Base-by-base conservation (phyloP, 129 eudicot species). In the Mikania micrantha region DNA sequence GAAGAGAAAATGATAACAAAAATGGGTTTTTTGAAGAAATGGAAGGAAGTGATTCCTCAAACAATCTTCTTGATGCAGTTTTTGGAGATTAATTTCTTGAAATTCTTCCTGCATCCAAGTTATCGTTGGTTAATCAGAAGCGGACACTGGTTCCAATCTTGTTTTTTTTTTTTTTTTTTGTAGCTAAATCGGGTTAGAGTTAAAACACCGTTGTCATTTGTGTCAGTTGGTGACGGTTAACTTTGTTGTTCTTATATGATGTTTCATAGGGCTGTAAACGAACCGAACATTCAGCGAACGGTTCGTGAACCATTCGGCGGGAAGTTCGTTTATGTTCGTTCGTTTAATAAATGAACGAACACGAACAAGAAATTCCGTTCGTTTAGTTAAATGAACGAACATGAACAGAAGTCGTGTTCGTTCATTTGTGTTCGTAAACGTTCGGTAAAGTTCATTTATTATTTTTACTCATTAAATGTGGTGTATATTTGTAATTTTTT, bases 51-150 rank as follows among this genome's bases (percentile, higher is more conserved):
- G 93, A 75, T 75, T 83, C 95, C 24, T 77, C 90, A 60, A 32
- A 82, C 2, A 85, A 81, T 78, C 90, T 89, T 81, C 79, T 94
- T 67, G 90, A 78, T 71, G 66, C 86, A 3, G 74, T 89, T 60
- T 93, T 88, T 79, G 87, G 71, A 61, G 84, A 81, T 47, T 78
- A 76, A 61, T 57, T 47, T 72, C 5, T 22, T 17, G 17, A 71
- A 13, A 5, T 6, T 24, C 0, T 69, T 67, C 22, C n/a, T 7
- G 32, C 72, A 66, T 66, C 60, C 20, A 10, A 66, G 31, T 48
- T 21, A 36, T 64, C 54, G 21, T 10, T 50, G 59, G 59, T 15
- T 21, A 21, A 1, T 20, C 59, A 20, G 31, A 52, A 5, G 29
- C 10, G 5, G 32, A 52, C 8, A 19, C 21, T 2, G 28, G 57